Base-by-base conservation (phyloP, 495 filamentous ascomycete species). In the Penicillium waksmanii region DNA sequence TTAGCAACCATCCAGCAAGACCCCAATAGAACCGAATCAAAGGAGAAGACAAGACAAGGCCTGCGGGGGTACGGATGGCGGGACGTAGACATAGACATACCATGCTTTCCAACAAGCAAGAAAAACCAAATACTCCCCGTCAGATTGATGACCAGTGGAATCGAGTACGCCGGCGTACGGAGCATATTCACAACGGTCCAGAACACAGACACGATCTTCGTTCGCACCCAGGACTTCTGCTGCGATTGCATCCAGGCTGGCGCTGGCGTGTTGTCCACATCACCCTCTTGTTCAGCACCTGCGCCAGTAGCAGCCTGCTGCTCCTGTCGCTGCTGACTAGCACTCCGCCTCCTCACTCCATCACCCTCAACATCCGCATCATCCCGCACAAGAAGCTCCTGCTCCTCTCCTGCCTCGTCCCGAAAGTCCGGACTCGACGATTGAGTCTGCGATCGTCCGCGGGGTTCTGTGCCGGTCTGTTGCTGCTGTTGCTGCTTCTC, bases 71-170 rank as follows among this genome's bases (percentile, higher is more conserved):
- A 31, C 27, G 25, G 5, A 5, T 25, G 25, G 5, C 27, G 27
- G 27, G 27, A 31, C 3, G 3, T 23, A 58, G 58, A 36, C 59
- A 54, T 56, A 48, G 38, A 84, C 87, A 61, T 74, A 95, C 92
- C 91, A 63, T 93, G 92, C 73, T 93, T 84, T 55, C 95, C 95
- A 79, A 98, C 91, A 60, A 98, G 77, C 64, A 97, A 71, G 68
- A 98, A 98, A 66, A 98, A 98, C 95, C 95, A 98, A 60, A 98
- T 82, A 66, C 91, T 96, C 57, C 95, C 95, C 35, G 95, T 97
- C 64, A 97, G 73, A 67, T 98, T 98, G 27, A 97, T 79, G 51
- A 96, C 75, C 65, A 98, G 70, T 25, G 94, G 94, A 36, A 96
- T 69, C 11, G 91, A 89, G 73, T 98, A 98, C 25, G 83, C 83